phyloP scores from a whole-genome alignment of 129 eudicot genomes.

The Chrysanthemum seticuspe region DNA sequence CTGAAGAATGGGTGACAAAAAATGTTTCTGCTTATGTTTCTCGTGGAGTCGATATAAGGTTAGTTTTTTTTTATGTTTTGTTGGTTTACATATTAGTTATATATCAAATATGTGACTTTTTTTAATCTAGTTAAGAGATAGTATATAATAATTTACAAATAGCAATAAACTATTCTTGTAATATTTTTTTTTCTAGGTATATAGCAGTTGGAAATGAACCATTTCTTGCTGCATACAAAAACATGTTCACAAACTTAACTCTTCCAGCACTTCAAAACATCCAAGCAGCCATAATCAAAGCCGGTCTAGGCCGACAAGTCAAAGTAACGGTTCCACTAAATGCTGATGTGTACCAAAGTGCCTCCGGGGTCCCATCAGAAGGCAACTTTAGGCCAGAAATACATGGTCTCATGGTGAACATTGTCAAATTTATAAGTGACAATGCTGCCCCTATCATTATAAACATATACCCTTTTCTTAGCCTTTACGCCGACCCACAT shows the following conservation, averaged over 20 bases:
- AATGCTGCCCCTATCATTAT: conserved; percentile 72
- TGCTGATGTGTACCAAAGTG: conserved; percentile 86
- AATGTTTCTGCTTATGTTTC: conserved; percentile 75
- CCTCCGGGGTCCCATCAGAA: conserved; percentile 67
- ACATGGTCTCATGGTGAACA: conserved; percentile 66
- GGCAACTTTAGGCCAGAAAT: conserved; percentile 85
- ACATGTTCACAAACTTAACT: conserved; percentile 58
- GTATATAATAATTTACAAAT: no score
- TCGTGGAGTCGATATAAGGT: conserved; percentile 84
- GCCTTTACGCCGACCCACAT: conserved; percentile 86
- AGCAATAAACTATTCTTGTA: no score
- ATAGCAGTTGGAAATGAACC: conserved; percentile 97
- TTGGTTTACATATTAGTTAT: no score
- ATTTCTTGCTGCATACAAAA: conserved; percentile 71
- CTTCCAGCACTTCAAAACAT: conserved; percentile 81
- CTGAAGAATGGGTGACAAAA: conserved; percentile 70
- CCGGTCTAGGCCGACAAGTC: conserved; percentile 81
- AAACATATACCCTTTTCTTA: conserved; percentile 96
- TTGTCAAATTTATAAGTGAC: conserved; percentile 59
- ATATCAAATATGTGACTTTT: no score
- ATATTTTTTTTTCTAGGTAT: conserved; percentile 40
- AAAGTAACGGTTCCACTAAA: conserved; percentile 88
- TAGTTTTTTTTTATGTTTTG: conserved; percentile 1
- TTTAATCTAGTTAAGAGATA: no score
- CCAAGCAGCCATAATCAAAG: conserved; percentile 92